phyloP scores from a whole-genome alignment of 2,329 filamentous ascomycete species.

The Gliomastix tumulicola region DNA sequence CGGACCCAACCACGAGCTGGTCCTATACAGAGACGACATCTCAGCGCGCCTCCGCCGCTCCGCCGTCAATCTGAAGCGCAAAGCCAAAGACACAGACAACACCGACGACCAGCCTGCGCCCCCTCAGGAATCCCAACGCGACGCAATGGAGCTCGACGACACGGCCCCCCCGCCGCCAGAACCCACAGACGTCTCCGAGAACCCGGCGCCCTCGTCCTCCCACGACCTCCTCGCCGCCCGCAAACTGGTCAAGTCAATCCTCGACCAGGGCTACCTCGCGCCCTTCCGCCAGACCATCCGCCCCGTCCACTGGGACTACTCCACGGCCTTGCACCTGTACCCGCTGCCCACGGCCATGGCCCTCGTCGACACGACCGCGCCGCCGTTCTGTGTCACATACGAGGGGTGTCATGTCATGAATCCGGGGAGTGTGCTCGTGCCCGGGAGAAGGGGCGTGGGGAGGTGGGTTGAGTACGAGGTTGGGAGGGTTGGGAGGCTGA shows the following conservation, averaged over 20 bases:
- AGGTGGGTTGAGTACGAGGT: constrained; percentile 87
- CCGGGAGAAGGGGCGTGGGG: constrained; percentile 60
- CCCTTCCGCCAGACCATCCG: constrained; percentile 77
- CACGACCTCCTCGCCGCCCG: constrained; percentile 55
- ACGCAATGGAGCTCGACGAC: constrained; percentile 34
- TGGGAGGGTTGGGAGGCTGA: constrained; percentile 52
- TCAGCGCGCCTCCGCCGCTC: constrained; percentile 70
- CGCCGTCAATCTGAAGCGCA: constrained; percentile 60
- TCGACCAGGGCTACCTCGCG: constrained; percentile 84
- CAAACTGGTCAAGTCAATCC: constrained; percentile 80
- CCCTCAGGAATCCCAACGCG: constrained; percentile 10
- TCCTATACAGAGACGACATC: constrained; percentile 82
- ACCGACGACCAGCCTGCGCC: constrained; percentile 6
- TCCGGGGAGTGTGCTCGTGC: constrained; percentile 69
- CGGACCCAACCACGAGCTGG: constrained; percentile 79
- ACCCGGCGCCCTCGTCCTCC: not conserved
- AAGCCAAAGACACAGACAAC: constrained; percentile 22
- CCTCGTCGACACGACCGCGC: constrained; percentile 73
- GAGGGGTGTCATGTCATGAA: constrained; percentile 97
- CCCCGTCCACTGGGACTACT: constrained; percentile 87
- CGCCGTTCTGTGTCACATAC: constrained; percentile 82
- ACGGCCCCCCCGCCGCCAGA: constrained; percentile 9
- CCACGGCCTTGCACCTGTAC: constrained; percentile 70
- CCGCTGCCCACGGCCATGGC: constrained; percentile 81
- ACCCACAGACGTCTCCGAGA: not conserved